Evolutionary conservation across 179 eudicot genomes (phyloP), one percentile per base, ranked within the genome.

Genomic region (Camellia oleifera): DNA sequence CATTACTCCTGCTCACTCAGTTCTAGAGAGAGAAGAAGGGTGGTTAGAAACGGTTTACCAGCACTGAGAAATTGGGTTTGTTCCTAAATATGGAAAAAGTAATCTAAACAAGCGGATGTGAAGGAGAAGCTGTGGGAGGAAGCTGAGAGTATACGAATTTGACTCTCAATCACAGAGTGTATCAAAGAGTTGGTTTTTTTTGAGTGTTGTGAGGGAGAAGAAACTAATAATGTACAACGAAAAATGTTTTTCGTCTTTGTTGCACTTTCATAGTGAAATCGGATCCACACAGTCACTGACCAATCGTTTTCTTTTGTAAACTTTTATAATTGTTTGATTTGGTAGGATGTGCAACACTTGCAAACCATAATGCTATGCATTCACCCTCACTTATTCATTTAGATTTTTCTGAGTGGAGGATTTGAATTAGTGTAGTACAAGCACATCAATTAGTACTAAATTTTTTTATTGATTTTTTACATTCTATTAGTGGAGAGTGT

Each of bases 41-140:
- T 73, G 69, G 84, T 82, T 73, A 65, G 70, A 58, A 58, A 57
- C 62, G 63, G 84, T 78, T 82, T 14, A 66, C 26, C 84, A 42
- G n/a, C 56, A 60, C 66, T 72, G 81, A 74, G 84, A 82, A 82
- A 60, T 58, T 74, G 58, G 75, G 64, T 20, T 78, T 62, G 72
- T 54, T 44, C 42, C 12, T 11, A 62, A 61, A 53, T 7, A 8
- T 44, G 72, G 63, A 40, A 7, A 52, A 77, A 45, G 72, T 1
- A 18, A 20, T 3, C 1, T 5, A 32, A 15, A 42, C 40, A 32
- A 32, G 40, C 2, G 48, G 15, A 44, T 8, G 68, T 58, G 67
- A 18, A 12, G 56, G 48, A 32, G 56, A 57, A 62, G 77, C 14
- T 40, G 62, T 32, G 40, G 40, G 40, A 54, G 2, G 52, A 68